Conservation (phyloP, 805 yeast species). For the Priceomyces carsonii region DNA sequence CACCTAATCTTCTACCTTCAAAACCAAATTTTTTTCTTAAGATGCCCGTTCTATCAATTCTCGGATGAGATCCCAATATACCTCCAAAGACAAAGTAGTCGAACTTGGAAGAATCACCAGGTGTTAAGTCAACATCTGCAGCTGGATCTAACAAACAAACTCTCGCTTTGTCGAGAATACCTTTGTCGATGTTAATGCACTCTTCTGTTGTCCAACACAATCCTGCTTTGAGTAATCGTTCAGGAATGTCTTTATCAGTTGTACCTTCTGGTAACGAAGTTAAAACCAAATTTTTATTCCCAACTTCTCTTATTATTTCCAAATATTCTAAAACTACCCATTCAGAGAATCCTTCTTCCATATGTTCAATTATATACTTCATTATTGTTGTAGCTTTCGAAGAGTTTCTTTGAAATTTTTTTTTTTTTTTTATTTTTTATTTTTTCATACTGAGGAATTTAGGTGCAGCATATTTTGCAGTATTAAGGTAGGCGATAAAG, state of each 20-base stretch:
- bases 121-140: conserved; percentile 71
- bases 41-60: conserved; percentile 91
- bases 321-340: conserved; percentile 92
- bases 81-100: conserved; percentile 97
- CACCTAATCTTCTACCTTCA: conserved; percentile 83
- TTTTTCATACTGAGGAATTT: too few relatives aligned
- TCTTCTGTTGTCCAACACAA: conserved; percentile 83
- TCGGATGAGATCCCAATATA: conserved; percentile 91
- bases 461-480: too few relatives aligned
- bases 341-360: conserved; percentile 95
- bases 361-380: conserved; percentile 95
- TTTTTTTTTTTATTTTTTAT: not conserved
- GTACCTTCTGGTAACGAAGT: conserved; percentile 74
- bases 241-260: conserved; percentile 64
- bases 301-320: conserved; percentile 81
- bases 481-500: too few relatives aligned
- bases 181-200: conserved; percentile 53
- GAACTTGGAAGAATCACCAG: conserved; percentile 63
- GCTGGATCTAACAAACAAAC: conserved; percentile 91
- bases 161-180: conserved; percentile 41
- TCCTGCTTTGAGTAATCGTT: conserved; percentile 55
- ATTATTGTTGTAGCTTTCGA: conserved; percentile 29
- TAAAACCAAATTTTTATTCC: conserved; percentile 68
- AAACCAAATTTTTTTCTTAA: conserved; percentile 78
- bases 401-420: not conserved